phyloP scores from a whole-genome alignment of 2,329 filamentous ascomycete genomes.

The Aspergillus ustus region DNA sequence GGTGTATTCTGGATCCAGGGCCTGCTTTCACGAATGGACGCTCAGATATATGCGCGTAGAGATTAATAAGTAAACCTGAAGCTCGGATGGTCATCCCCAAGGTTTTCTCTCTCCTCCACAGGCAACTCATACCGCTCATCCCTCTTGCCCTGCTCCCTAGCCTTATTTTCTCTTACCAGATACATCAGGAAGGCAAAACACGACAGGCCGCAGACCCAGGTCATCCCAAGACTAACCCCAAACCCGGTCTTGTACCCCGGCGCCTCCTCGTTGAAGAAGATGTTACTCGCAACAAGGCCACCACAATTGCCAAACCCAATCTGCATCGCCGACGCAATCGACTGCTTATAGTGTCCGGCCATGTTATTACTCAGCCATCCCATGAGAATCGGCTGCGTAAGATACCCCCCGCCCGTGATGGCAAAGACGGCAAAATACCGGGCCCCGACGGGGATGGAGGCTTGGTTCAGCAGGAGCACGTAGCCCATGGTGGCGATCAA shows the following conservation, averaged over 20 bases:
- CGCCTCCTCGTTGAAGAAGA: conserved; percentile 46
- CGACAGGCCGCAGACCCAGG: conserved; percentile 17
- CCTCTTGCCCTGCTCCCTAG: conserved; percentile 13
- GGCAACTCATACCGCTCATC: conserved; percentile 13
- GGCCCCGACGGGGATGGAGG: conserved; percentile 13
- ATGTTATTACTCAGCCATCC: conserved; percentile 48
- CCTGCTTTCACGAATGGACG: too few species aligned
- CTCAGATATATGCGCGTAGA: too few species aligned
- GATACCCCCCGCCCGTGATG: conserved; percentile 30
- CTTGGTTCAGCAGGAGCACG: conserved; percentile 17
- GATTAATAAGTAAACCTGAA: conserved; percentile 21
- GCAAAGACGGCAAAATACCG: conserved; percentile 34
- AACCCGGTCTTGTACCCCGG: conserved; percentile 47
- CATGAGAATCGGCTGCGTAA: conserved; percentile 40
- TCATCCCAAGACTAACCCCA: conserved; percentile 40
- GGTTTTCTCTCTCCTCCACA: conserved; percentile 11
- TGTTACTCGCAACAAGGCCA: conserved; percentile 48
- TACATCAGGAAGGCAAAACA: conserved; percentile 20
- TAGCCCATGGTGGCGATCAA: conserved; percentile 21
- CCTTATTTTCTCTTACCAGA: conserved; percentile 18
- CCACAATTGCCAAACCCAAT: conserved; percentile 52
- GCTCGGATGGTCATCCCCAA: conserved; percentile 21
- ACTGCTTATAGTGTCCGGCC: conserved; percentile 46
- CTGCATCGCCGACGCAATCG: conserved; percentile 48
- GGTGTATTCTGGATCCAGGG: too few species aligned